Evolutionary conservation across 1,284 basidiomycete genomes (phyloP).

Genomic region (Porogramme epimiltina): DNA sequence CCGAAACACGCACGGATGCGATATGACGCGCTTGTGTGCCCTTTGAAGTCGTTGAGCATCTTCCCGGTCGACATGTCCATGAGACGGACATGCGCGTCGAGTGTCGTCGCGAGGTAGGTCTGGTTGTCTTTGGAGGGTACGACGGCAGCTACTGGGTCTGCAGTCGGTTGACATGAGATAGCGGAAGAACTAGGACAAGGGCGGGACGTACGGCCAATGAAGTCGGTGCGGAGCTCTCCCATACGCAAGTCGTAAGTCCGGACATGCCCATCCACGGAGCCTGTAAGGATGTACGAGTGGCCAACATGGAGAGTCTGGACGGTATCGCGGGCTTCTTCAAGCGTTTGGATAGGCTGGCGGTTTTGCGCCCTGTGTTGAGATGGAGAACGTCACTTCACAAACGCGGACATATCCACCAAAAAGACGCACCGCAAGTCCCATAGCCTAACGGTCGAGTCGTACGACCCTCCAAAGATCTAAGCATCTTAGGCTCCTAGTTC

Average conservation of each 20-base stretch:
- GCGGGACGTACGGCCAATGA: constrained; percentile 71
- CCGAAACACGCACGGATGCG: constrained; percentile 85
- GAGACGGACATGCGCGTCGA: constrained; percentile 84
- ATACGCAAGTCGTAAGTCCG: constrained; percentile 93
- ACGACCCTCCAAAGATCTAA: constrained; percentile 60
- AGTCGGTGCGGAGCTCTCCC: constrained; percentile 88
- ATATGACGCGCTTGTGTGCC: constrained; percentile 76
- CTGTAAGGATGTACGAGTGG: constrained; percentile 70
- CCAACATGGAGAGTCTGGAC: constrained; percentile 80
- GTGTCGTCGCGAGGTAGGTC: constrained; percentile 80
- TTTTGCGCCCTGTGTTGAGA: constrained; percentile 62
- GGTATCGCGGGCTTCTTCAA: constrained; percentile 90
- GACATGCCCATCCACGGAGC: constrained; percentile 90
- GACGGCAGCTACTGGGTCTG: constrained; percentile 86
- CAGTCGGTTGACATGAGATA: neutral
- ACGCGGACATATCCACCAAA: constrained; percentile 8
- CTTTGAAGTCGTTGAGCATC: constrained; percentile 83
- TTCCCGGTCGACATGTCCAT: constrained; percentile 87
- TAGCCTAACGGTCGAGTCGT: constrained; percentile 84
- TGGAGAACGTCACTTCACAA: neutral
- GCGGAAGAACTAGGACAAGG: neutral
- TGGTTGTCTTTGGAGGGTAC: constrained; percentile 73
- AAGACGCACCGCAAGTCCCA: constrained; percentile 81
- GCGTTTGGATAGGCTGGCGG: constrained; percentile 85
- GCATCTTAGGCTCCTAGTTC: constrained; percentile 14